phyloP scores from a whole-genome alignment of 345 rosid species.

The Cardamine chenopodiifolia region DNA sequence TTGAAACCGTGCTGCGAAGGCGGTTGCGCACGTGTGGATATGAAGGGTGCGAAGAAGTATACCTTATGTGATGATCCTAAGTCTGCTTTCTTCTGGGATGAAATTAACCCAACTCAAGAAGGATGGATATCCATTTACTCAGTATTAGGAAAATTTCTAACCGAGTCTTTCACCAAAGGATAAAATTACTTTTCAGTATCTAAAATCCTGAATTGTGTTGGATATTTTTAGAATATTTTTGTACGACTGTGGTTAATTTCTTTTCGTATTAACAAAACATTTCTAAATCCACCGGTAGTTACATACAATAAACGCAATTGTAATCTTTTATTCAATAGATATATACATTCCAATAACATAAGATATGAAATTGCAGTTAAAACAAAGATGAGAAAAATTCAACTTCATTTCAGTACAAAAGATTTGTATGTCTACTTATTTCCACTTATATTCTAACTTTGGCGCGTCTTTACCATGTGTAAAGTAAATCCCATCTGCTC shows the following conservation, averaged over 20 bases:
- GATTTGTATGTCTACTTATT: too few relatives aligned
- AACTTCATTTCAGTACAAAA: neutral
- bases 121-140: slow-evolving; percentile 49
- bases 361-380: neutral
- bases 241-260: neutral
- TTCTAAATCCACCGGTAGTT: too few relatives aligned
- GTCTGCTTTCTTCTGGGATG: slow-evolving; percentile 54
- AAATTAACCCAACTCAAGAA: slow-evolving; percentile 47
- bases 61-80: slow-evolving; percentile 43
- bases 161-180: neutral
- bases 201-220: neutral
- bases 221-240: neutral
- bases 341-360: neutral
- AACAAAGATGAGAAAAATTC: neutral
- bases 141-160: slow-evolving; percentile 30
- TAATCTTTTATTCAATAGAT: neutral
- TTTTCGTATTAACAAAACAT: neutral
- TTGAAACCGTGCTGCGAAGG: slow-evolving; percentile 57
- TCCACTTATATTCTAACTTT: slow-evolving; percentile 18
- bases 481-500: slow-evolving; percentile 29
- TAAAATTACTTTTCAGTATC: neutral
- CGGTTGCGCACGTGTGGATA: slow-evolving; percentile 45
- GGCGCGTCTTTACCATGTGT: neutral
- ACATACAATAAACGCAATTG: neutral
- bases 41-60: slow-evolving; percentile 41